These are phyloP conservation scores for Penicillium sp. DNA, from an alignment of 2,329 filamentous ascomycete genomes.

Conservation along the genomic window DNA sequence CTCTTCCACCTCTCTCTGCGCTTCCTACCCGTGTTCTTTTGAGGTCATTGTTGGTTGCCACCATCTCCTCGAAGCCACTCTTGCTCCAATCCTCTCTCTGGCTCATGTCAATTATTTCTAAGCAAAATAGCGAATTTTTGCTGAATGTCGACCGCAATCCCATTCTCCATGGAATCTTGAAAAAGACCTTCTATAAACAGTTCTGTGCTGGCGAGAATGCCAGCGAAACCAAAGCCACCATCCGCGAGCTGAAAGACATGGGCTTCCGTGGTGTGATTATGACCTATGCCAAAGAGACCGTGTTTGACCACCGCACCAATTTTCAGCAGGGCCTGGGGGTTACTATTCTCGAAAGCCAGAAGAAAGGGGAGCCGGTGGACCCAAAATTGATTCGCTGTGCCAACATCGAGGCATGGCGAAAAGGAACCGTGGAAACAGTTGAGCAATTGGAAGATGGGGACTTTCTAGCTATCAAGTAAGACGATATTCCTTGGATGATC, in stretches of 20 bases:
- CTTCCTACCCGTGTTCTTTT: conserved; percentile 36
- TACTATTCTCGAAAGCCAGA: conserved; percentile 12
- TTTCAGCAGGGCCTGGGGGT: conserved; percentile 17
- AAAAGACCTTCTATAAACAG: conserved; percentile 66
- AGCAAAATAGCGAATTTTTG: conserved; percentile 46
- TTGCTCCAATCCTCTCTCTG: conserved; percentile 65
- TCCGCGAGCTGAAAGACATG: conserved; percentile 60
- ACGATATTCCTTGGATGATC: background rate
- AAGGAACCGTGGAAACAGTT: conserved; percentile 69
- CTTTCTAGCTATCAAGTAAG: conserved; percentile 59
- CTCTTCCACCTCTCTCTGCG: conserved; percentile 20
- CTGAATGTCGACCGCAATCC: conserved; percentile 71
- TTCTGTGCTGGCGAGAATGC: conserved; percentile 80
- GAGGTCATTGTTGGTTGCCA: conserved; percentile 42
- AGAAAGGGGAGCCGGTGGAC: conserved; percentile 5
- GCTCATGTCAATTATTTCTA: conserved; percentile 61
- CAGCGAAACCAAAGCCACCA: conserved; percentile 60
- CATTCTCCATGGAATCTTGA: conserved; percentile 62
- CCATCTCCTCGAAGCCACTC: conserved; percentile 46
- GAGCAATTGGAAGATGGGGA: conserved; percentile 45
- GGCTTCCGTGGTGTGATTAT: conserved; percentile 81
- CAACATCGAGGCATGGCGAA: conserved; percentile 55
- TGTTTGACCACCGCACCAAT: conserved; percentile 46
- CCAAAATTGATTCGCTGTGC: conserved; percentile 15
- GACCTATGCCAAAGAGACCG: conserved; percentile 76